These are phyloP conservation scores for Sclerotinia nivalis DNA, from an alignment of 2,329 filamentous ascomycete species.

Conservation along the genomic window DNA sequence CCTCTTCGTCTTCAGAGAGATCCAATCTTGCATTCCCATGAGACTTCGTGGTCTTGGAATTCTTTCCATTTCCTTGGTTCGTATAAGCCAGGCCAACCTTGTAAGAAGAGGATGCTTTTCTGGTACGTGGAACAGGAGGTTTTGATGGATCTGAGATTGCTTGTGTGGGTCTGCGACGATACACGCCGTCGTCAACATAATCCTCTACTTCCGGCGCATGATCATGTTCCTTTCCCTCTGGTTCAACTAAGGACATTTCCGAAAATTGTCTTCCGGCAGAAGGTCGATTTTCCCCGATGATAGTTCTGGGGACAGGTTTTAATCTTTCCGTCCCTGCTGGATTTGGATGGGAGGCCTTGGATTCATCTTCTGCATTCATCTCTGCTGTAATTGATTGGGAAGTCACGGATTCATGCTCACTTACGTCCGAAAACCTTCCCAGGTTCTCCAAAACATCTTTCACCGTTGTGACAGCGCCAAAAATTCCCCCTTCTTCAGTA, in stretches of 20 bases:
- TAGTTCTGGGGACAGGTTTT: no score
- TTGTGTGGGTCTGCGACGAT: not conserved
- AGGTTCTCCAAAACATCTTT: not conserved
- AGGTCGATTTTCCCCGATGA: not conserved
- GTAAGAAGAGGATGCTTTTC: no score
- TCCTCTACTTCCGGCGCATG: not conserved
- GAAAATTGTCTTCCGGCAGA: not conserved
- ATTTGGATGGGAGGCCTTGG: not conserved
- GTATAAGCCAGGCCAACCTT: no score
- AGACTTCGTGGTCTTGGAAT: no score
- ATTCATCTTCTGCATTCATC: not conserved
- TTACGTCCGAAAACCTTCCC: not conserved
- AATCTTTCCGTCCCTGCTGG: not conserved
- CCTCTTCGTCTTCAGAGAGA: not conserved
- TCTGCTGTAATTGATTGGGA: not conserved
- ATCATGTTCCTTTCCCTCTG: not conserved
- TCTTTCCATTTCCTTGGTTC: no score
- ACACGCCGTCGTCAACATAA: not conserved
- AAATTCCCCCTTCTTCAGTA: conserved; percentile 42
- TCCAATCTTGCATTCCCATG: no score
- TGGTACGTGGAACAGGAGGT: not conserved
- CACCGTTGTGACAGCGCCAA: conserved; percentile 39
- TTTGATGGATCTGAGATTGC: not conserved
- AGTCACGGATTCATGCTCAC: not conserved
- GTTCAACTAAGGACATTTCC: not conserved